Conservation (phyloP, 352 stramenopile species). For the Phytophthora macrochlamydospora region DNA sequence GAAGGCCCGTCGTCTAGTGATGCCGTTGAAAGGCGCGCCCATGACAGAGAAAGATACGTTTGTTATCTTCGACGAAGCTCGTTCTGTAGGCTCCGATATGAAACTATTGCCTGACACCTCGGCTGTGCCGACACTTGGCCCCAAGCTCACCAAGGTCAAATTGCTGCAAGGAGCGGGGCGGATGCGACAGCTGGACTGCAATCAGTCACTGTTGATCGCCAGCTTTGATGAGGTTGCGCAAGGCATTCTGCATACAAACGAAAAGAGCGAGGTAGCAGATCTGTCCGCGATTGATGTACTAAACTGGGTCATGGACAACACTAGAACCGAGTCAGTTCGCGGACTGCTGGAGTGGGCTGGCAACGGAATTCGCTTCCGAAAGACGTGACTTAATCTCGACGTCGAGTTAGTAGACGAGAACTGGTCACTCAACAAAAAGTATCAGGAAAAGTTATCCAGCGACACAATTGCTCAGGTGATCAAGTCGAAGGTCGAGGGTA, state of each 20-base stretch:
- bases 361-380: constrained; percentile 76
- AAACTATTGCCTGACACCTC: constrained; percentile 74
- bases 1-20: constrained; percentile 43
- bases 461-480: constrained; percentile 50
- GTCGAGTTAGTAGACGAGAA: constrained; percentile 51
- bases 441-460: constrained; percentile 25
- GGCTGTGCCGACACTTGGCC: constrained; percentile 84
- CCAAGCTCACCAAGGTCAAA: constrained; percentile 91
- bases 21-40: constrained; percentile 61
- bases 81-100: constrained; percentile 88
- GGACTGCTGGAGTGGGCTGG: constrained; percentile 81
- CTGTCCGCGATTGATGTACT: constrained; percentile 62
- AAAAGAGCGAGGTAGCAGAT: neutral
- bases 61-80: constrained; percentile 92
- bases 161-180: constrained; percentile 92
- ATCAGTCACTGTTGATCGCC: constrained; percentile 74
- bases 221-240: constrained; percentile 73
- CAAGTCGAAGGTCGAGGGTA: constrained; percentile 16
- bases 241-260: constrained; percentile 37
- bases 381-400: constrained; percentile 23
- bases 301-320: constrained; percentile 90
- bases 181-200: constrained; percentile 76
- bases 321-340: constrained; percentile 56
- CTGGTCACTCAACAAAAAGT: constrained; percentile 52
- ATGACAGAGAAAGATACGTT: constrained; percentile 87